Conservation (phyloP, 805 yeast species). For the Metschnikowia shivogae region DNA sequence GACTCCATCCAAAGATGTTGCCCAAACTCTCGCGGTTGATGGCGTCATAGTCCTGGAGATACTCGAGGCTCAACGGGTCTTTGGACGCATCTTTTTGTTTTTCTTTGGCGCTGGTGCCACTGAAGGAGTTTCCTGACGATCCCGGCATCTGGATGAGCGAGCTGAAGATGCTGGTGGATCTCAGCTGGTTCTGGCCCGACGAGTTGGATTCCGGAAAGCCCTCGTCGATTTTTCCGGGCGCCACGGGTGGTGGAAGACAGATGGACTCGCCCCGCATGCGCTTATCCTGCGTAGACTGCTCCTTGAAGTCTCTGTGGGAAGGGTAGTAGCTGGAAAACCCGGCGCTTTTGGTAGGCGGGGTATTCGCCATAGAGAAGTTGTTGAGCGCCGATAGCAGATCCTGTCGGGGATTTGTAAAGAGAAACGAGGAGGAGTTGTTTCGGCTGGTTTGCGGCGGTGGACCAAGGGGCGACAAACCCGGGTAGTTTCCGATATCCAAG, state of each 20-base stretch:
- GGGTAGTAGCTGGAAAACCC: slow-evolving; percentile 19
- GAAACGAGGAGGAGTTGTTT: slow-evolving; percentile 16
- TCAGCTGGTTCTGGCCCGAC: slow-evolving; percentile 11
- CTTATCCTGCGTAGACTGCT: background rate
- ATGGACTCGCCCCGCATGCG: slow-evolving; percentile 38
- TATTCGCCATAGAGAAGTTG: slow-evolving; percentile 15
- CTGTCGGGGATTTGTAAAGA: slow-evolving; percentile 27
- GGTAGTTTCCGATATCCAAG: slow-evolving; percentile 9
- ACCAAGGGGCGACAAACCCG: slow-evolving; percentile 7
- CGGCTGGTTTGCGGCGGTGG: slow-evolving; percentile 9
- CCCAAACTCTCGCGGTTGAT: slow-evolving; percentile 30
- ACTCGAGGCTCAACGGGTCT: slow-evolving; percentile 18
- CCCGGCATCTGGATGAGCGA: slow-evolving; percentile 38
- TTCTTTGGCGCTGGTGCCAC: slow-evolving; percentile 18
- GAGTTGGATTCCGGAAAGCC: slow-evolving; percentile 2
- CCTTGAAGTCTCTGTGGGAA: slow-evolving; percentile 15
- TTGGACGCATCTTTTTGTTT: slow-evolving; percentile 7
- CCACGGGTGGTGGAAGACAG: slow-evolving; percentile 35
- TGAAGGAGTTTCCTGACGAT: slow-evolving; percentile 30
- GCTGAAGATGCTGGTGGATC: slow-evolving; percentile 39
- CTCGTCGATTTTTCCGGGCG: slow-evolving; percentile 6
- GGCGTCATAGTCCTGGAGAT: slow-evolving; percentile 27
- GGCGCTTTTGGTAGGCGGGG: slow-evolving; percentile 2
- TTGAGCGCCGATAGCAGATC: slow-evolving; percentile 28
- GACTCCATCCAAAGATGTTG: slow-evolving; percentile 29